These are phyloP conservation scores for Kodamaea lidongshanica DNA, from an alignment of 805 yeast genomes.

Conservation along the genomic window DNA sequence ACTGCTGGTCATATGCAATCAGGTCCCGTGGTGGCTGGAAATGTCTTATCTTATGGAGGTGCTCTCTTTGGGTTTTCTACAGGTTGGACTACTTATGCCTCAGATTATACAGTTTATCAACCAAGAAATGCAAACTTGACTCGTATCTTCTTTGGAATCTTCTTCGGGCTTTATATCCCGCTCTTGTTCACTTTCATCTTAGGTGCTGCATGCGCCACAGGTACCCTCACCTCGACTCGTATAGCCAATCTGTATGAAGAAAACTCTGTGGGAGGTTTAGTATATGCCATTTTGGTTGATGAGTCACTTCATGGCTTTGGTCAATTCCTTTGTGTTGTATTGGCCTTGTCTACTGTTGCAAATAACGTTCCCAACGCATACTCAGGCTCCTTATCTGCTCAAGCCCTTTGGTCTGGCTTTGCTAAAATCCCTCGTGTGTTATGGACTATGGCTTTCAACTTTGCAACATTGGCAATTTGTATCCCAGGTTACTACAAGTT, in stretches of 20 bases:
- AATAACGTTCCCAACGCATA: slow-evolving; percentile 93
- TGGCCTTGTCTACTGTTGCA: slow-evolving; percentile 82
- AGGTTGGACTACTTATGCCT: slow-evolving; percentile 91
- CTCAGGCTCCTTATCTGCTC: slow-evolving; percentile 82
- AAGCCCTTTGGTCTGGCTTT: slow-evolving; percentile 73
- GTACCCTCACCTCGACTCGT: slow-evolving; percentile 31
- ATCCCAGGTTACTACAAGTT: slow-evolving; percentile 83
- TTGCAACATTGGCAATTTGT: slow-evolving; percentile 73
- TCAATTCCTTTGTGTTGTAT: slow-evolving; percentile 76
- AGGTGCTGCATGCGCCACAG: slow-evolving; percentile 84
- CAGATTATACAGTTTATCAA: slow-evolving; percentile 89
- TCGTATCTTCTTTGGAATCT: slow-evolving; percentile 59
- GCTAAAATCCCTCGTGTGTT: slow-evolving; percentile 71
- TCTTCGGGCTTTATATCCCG: slow-evolving; percentile 61
- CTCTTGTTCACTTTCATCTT: slow-evolving; percentile 65
- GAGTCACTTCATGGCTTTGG: slow-evolving; percentile 86
- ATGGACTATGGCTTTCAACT: slow-evolving; percentile 77
- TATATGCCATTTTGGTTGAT: slow-evolving; percentile 69
- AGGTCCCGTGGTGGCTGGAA: slow-evolving; percentile 69
- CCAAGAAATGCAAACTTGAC: slow-evolving; percentile 53
- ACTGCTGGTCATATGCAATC: slow-evolving; percentile 26
- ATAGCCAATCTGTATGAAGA: slow-evolving; percentile 48
- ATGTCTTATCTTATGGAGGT: slow-evolving; percentile 76
- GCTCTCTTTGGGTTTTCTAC: slow-evolving; percentile 82
- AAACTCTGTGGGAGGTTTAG: slow-evolving; percentile 73